Evolutionary conservation across 371 early-diverging fungal species (phyloP), one percentile per base, ranked within the genome.

Genomic region (Apophysomyces variabilis): DNA sequence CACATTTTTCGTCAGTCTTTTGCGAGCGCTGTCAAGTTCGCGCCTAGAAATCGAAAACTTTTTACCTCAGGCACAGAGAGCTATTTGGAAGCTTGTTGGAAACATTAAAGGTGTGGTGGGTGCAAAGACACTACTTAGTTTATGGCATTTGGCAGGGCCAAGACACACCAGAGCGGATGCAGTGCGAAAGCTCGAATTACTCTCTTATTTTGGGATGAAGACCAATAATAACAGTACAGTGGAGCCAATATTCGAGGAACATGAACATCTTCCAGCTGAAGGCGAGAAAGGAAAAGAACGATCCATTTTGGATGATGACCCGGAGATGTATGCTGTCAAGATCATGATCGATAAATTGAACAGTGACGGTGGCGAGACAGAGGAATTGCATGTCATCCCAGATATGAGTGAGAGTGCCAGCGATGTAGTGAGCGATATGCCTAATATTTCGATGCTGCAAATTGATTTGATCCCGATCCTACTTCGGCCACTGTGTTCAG

Each of bases 91-190:
- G 46, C 72, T 92, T 32, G 82, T 81, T 12, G 87, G 85, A 11
- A 90, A 91, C 65, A 80, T 88, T 62, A 82, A 87, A 26, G 87
- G 86, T 7, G 71, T 66, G 7, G 82, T 82, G 11, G 93, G 87
- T 18, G 86, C 85, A 1, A 83, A 84, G 56, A 43, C 86, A 16
- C 71, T 91, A 38, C 66, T 80, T 43, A 62, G 58, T 0, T 66
- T 89, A 41, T 92, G 93, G 93, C 70, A 79, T 3, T 32, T 78
- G 50, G 75, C 81, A 5, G 73, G 76, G 26, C 62, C 66, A 9
- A 57, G 60, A 54, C 60, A 63, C n/a, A 54, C 46, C 9, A 61
- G 46, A 36, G 43, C 45, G 12, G 61, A 61, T 39, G 38, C 41
- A 1, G 14, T 26, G 44, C 21, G 13, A 26, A 59, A 60, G 45